Conservation (phyloP, 208 protist genomes). For the Blechomonas ayalai region DNA sequence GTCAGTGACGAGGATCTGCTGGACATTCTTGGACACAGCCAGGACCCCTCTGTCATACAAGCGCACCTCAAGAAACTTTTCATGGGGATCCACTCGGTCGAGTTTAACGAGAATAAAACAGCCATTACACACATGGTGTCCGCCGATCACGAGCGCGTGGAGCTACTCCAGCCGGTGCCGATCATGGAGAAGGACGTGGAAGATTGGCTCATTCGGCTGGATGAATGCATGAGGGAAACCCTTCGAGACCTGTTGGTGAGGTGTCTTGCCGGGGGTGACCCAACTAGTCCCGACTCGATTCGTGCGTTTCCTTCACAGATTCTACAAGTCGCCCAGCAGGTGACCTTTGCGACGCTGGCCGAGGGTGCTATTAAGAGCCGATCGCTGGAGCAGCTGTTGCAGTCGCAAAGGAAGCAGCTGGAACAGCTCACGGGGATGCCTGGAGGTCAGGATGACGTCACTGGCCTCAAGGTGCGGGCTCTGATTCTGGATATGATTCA, state of each 20-base stretch:
- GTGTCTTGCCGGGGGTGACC: constrained; percentile 46
- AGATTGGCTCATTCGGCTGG: constrained; percentile 90
- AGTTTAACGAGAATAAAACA: constrained; percentile 73
- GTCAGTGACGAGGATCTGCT: constrained; percentile 98
- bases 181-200: constrained; percentile 89
- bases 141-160: constrained; percentile 79
- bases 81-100: constrained; percentile 88
- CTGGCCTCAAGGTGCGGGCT: constrained; percentile 87
- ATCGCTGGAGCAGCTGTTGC: constrained; percentile 21
- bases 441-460: constrained; percentile 28
- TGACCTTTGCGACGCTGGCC: constrained; percentile 74
- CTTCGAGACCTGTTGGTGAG: constrained; percentile 55
- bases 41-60: constrained; percentile 88
- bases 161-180: constrained; percentile 52
- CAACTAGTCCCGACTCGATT: constrained; percentile 16
- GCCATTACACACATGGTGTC: constrained; percentile 89
- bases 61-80: constrained; percentile 93
- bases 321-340: constrained; percentile 72
- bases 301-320: constrained; percentile 89
- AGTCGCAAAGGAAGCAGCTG: constrained; percentile 36
- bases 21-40: constrained; percentile 95
- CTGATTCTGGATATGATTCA: constrained; percentile 96
- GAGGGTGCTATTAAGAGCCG: constrained; percentile 46
- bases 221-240: constrained; percentile 80
- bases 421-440: constrained; percentile 56